Conservation (phyloP, 2,329 filamentous ascomycete species). For the Aspergillus sp. region DNA sequence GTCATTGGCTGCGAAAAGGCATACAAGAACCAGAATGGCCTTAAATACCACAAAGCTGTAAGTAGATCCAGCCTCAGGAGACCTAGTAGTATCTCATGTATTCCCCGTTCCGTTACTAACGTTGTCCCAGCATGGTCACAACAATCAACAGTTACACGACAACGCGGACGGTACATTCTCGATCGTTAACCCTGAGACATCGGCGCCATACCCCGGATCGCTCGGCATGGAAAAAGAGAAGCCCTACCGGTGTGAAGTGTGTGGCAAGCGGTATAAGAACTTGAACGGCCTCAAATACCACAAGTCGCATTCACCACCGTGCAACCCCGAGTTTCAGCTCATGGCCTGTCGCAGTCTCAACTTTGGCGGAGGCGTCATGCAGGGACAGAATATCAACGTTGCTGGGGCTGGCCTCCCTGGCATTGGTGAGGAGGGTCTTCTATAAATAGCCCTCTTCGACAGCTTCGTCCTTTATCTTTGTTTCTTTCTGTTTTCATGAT, state of each 20-base stretch:
- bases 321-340: constrained; percentile 72
- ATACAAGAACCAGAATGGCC: constrained; percentile 98
- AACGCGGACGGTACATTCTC: constrained; percentile 97
- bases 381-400: constrained; percentile 42
- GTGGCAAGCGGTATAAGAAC: constrained; percentile 98
- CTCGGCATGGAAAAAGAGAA: constrained; percentile 99
- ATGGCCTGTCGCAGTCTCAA: constrained; percentile 37
- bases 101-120: constrained; percentile 15
- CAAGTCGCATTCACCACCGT: constrained; percentile 77
- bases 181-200: constrained; percentile 94
- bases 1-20: constrained; percentile 98
- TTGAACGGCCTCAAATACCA: constrained; percentile 96
- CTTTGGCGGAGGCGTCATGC: constrained; percentile 38
- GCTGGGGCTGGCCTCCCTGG: constrained; percentile 43
- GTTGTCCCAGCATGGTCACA: constrained; percentile 67
- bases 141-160: constrained; percentile 92
- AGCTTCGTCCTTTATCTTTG: constrained; percentile 6
- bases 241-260: constrained; percentile 93
- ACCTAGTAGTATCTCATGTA: constrained; percentile 6
- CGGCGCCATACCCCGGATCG: constrained; percentile 87
- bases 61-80: constrained; percentile 21
- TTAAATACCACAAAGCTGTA: constrained; percentile 78
- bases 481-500: constrained; percentile 12
- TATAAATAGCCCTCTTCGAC: constrained; percentile 18
- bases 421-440: constrained; percentile 38